These are phyloP conservation scores for Termitomyces sp. DNA, from an alignment of 1,284 basidiomycete species.

Conservation along the genomic window DNA sequence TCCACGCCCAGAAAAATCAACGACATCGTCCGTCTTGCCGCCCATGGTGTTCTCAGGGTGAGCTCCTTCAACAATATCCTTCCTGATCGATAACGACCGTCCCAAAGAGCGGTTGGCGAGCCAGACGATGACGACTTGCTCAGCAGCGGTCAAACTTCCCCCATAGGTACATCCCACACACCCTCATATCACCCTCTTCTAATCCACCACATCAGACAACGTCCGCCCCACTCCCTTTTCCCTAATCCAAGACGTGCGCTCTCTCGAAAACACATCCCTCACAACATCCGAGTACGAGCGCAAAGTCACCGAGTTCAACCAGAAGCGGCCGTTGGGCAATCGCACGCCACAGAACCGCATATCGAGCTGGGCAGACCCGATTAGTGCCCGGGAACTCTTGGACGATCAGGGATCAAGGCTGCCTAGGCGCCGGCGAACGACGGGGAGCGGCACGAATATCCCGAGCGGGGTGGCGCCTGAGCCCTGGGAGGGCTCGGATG, in stretches of 20 bases:
- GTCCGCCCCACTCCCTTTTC: slow-evolving; percentile 38
- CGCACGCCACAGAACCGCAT: slow-evolving; percentile 31
- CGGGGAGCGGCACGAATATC: slow-evolving; percentile 8
- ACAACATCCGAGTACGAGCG: slow-evolving; percentile 40
- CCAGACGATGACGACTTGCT: slow-evolving; percentile 56
- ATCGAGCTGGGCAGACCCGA: slow-evolving; percentile 50
- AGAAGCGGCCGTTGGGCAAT: slow-evolving; percentile 30
- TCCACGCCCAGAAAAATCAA: slow-evolving; percentile 10
- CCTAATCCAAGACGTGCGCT: slow-evolving; percentile 25
- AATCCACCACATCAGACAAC: slow-evolving; percentile 24
- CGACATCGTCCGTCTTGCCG: slow-evolving; percentile 26
- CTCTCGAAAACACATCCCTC: slow-evolving; percentile 36
- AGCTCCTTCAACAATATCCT: slow-evolving; percentile 3
- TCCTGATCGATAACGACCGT: background rate
- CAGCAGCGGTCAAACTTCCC: slow-evolving; percentile 72
- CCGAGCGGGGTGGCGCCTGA: slow-evolving; percentile 16
- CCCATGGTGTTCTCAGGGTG: slow-evolving; percentile 28
- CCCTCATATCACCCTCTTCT: background rate
- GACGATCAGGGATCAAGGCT: slow-evolving; percentile 11
- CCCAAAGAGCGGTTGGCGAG: slow-evolving; percentile 22
- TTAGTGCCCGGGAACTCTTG: slow-evolving; percentile 33
- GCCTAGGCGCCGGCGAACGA: slow-evolving; percentile 13
- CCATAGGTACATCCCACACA: slow-evolving; percentile 46
- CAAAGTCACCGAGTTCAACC: slow-evolving; percentile 42
- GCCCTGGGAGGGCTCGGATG: slow-evolving; percentile 16